A percentile compares a stretch with the other conserved stretches of the same genome.
phyloP scores from a whole-genome alignment of 2,329 filamentous ascomycete species.

The Nannizzia gypsea region DNA sequence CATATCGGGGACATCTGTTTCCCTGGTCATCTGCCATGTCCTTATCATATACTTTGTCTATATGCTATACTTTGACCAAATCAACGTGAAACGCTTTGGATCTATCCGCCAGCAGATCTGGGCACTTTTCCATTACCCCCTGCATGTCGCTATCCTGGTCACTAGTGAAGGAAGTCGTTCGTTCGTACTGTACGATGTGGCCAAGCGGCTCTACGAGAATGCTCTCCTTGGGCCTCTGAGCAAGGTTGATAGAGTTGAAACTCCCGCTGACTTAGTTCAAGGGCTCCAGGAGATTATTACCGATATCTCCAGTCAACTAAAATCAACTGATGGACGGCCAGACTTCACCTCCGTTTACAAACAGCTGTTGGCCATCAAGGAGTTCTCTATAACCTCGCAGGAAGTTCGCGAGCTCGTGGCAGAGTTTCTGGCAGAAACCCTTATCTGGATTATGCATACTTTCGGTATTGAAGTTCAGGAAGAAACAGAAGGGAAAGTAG shows the following conservation, averaged over 20 bases:
- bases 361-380: not conserved
- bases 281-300: conserved; percentile 6
- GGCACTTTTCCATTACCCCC: conserved; percentile 45
- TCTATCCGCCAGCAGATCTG: conserved; percentile 46
- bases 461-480: conserved; percentile 10
- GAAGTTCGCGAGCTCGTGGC: not conserved
- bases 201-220: conserved; percentile 14
- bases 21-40: conserved; percentile 12
- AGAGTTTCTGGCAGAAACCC: conserved; percentile 5
- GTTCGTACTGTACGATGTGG: conserved; percentile 33
- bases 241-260: not conserved
- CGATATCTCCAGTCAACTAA: conserved; percentile 3
- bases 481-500: not conserved
- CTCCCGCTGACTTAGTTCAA: not conserved
- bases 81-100: conserved; percentile 36
- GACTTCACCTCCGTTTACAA: conserved; percentile 10
- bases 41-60: conserved; percentile 42
- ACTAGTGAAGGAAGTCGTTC: conserved; percentile 50
- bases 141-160: conserved; percentile 51
- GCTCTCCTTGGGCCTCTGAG: not conserved
- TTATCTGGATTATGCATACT: conserved; percentile 11
- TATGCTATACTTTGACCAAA: conserved; percentile 48
- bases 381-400: not conserved
- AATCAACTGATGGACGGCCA: conserved; percentile 5
- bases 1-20: conserved; percentile 10